Conservation (phyloP, 106 monocot species). For the Hemerocallis citrina region DNA sequence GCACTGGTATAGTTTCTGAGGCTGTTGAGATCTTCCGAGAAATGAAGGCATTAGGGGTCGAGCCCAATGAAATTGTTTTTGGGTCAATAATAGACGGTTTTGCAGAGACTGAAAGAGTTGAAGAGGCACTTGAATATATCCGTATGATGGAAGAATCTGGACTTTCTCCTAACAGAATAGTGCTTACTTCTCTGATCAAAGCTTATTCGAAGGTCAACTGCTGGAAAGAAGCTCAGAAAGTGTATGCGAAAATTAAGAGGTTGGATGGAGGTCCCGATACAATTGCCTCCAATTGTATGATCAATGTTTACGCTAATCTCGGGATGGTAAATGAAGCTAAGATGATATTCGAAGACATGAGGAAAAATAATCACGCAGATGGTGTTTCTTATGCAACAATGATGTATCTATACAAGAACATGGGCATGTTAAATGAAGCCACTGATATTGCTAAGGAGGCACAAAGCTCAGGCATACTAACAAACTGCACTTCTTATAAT, state of each 20-base stretch:
- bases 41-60: conserved; percentile 39
- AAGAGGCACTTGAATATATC: conserved; percentile 40
- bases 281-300: conserved; percentile 72
- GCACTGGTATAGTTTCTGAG: conserved; percentile 23
- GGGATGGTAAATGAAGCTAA: conserved; percentile 70
- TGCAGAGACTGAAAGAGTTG: conserved; percentile 41
- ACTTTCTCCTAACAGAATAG: conserved; percentile 34
- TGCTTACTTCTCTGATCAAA: conserved; percentile 82
- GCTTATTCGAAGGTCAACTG: conserved; percentile 45
- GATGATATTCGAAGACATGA: conserved; percentile 43
- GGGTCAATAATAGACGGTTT: conserved; percentile 63
- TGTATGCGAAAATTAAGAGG: conserved; percentile 53
- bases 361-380: conserved; percentile 39
- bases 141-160: conserved; percentile 57
- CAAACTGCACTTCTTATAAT: conserved; percentile 54
- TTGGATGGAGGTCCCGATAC: conserved; percentile 53
- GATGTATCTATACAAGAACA: conserved; percentile 75
- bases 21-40: conserved; percentile 40
- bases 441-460: conserved; percentile 41
- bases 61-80: conserved; percentile 69
- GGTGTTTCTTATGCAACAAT: conserved; percentile 65
- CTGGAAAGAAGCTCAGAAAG: conserved; percentile 71
- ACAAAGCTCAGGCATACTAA: conserved; percentile 41
- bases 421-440: conserved; percentile 75
- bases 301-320: conserved; percentile 61